A percentile compares a stretch with the other conserved stretches of the same genome.
phyloP scores from a whole-genome alignment of 306 rosid genomes.

The Cyclanthera cordifolia region DNA sequence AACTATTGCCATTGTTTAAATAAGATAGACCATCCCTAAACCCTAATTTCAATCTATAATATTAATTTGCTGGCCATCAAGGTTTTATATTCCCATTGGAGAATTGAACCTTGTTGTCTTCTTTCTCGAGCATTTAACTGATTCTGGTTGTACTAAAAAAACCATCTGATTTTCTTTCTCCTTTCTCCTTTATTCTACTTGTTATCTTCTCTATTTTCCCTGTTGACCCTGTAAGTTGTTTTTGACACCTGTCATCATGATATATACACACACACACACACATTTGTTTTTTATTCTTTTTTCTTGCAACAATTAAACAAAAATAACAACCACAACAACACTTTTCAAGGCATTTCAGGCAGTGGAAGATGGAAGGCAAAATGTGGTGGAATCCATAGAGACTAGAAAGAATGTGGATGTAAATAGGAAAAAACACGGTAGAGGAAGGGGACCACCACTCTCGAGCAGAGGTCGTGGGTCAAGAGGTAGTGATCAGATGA shows the following conservation, averaged over 20 bases:
- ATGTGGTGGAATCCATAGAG: slow-evolving; percentile 43
- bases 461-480: slow-evolving; percentile 82
- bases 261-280: no score
- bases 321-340: background rate
- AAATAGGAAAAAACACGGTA: slow-evolving; percentile 66
- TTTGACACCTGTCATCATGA: background rate
- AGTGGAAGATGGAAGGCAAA: slow-evolving; percentile 48
- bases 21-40: slow-evolving; percentile 2
- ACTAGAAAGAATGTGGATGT: slow-evolving; percentile 41
- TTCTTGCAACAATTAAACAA: background rate
- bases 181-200: background rate
- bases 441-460: slow-evolving; percentile 70
- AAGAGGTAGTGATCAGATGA: slow-evolving; percentile 55
- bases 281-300: background rate
- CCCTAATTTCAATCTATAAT: background rate
- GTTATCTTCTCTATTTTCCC: no score
- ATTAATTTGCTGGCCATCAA: no score
- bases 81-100: background rate
- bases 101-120: background rate
- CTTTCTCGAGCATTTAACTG: background rate
- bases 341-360: slow-evolving; percentile 33
- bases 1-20: background rate
- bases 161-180: no score
- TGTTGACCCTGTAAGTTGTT: no score
- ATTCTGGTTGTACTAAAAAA: no score